A percentile compares a stretch with the other conserved stretches of the same genome.
These are phyloP conservation scores for Corrigiola litoralis DNA, from an alignment of 179 eudicot genomes.

Conservation along the genomic window DNA sequence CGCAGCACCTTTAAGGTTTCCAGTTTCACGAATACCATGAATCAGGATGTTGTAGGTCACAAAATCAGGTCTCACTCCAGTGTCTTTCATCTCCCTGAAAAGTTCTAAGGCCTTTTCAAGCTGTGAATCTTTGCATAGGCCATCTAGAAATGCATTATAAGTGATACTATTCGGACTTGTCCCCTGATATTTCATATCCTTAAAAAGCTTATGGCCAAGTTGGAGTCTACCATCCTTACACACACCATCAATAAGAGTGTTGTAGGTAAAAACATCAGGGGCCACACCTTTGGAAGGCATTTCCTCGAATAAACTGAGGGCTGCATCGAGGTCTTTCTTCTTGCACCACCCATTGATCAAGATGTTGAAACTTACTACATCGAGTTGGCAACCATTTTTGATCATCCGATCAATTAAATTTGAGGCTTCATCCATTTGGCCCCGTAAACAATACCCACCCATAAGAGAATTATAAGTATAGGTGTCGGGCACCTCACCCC, in stretches of 20 bases:
- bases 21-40: neutral
- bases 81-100: neutral
- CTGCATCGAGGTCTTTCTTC: neutral
- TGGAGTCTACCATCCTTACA: slow-evolving; percentile 3
- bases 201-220: neutral
- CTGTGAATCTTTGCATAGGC: neutral
- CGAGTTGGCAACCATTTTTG: neutral
- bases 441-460: slow-evolving; percentile 2
- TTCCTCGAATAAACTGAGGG: neutral
- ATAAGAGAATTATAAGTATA: neutral
- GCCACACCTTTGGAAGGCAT: neutral
- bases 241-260: neutral
- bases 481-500: neutral
- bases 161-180: neutral
- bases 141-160: neutral
- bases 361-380: neutral
- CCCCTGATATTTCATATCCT: neutral
- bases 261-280: neutral
- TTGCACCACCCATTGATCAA: slow-evolving; percentile 2
- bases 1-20: too few relatives aligned
- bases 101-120: neutral
- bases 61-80: slow-evolving; percentile 6
- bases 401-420: neutral
- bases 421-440: slow-evolving; percentile 2
- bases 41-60: slow-evolving; percentile 7